Percentiles rank a stretch among this genome's conserved stretches.
Evolutionary conservation across 495 filamentous ascomycete genomes (phyloP).

Genomic region (Penicillium goetzii): DNA sequence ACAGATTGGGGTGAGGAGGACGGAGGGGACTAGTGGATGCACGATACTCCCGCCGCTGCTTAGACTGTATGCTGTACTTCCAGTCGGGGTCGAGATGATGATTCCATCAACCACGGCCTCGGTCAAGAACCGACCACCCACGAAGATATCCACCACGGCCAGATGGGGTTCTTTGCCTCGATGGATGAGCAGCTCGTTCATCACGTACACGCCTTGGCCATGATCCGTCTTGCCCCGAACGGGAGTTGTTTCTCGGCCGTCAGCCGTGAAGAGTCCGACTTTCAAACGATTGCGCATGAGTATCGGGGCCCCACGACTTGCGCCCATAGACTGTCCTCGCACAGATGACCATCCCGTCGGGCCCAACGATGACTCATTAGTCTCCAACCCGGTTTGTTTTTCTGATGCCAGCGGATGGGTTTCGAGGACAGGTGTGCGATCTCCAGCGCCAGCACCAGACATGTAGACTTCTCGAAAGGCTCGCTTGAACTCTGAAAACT

Average conservation of each 20-base stretch:
- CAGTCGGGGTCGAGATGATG: constrained; percentile 90
- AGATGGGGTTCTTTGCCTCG: constrained; percentile 88
- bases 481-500: constrained; percentile 84
- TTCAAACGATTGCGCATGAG: constrained; percentile 84
- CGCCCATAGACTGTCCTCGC: constrained; percentile 81
- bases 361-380: constrained; percentile 28
- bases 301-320: constrained; percentile 70
- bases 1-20: constrained; percentile 92
- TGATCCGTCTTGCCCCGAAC: constrained; percentile 46
- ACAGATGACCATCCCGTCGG: constrained; percentile 70
- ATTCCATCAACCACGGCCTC: constrained; percentile 94
- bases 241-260: constrained; percentile 51
- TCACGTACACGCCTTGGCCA: constrained; percentile 69
- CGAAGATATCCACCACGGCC: constrained; percentile 83
- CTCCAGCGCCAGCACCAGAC: constrained; percentile 72
- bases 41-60: constrained; percentile 92
- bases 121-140: constrained; percentile 83
- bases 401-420: constrained; percentile 14
- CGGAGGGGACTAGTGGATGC: constrained; percentile 83
- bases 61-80: constrained; percentile 93
- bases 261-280: constrained; percentile 72
- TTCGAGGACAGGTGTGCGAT: constrained; percentile 45
- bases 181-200: constrained; percentile 95
- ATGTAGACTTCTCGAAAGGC: constrained; percentile 93
- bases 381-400: constrained; percentile 19